phyloP scores from a whole-genome alignment of 805 yeast genomes.

The Candida palmyrensis region DNA sequence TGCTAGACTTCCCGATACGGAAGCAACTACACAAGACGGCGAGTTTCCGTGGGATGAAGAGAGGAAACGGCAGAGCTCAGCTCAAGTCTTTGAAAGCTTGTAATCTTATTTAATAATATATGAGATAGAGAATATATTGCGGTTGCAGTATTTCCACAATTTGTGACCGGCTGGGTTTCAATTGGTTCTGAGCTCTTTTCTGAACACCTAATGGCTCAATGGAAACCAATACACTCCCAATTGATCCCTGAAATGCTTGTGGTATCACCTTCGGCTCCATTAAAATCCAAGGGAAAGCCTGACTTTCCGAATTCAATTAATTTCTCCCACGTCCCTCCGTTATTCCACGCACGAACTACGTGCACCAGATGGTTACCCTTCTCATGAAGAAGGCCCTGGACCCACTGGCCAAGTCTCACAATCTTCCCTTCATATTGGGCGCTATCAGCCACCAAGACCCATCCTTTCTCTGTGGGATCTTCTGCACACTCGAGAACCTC shows the following conservation, averaged over 20 bases:
- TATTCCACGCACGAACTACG: conserved; percentile 19
- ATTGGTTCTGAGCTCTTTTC: no score
- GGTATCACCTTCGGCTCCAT: conserved; percentile 9
- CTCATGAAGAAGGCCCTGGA: conserved; percentile 42
- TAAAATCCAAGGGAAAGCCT: conserved; percentile 19
- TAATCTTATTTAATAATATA: no score
- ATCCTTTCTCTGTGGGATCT: conserved; percentile 5
- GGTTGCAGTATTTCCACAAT: no score
- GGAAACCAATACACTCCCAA: conserved; percentile 14
- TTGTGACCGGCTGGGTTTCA: no score
- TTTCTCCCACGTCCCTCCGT: conserved; percentile 16
- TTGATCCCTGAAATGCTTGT: conserved; percentile 4
- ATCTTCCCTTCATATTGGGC: conserved; percentile 36
- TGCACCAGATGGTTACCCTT: conserved; percentile 19
- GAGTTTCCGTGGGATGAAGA: no score
- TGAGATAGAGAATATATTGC: no score
- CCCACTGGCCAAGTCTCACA: conserved; percentile 47
- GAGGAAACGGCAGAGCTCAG: no score
- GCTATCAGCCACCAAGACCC: conserved; percentile 17
- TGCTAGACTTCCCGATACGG: conserved; percentile 3
- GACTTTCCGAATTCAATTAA: conserved; percentile 22
- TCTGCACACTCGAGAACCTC: conserved; percentile 20
- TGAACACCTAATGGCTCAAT: no score
- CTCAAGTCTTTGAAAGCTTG: no score
- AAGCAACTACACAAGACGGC: not conserved